These are phyloP conservation scores for Anisodus acutangulus DNA, from an alignment of 257 asterid genomes.

Conservation along the genomic window DNA sequence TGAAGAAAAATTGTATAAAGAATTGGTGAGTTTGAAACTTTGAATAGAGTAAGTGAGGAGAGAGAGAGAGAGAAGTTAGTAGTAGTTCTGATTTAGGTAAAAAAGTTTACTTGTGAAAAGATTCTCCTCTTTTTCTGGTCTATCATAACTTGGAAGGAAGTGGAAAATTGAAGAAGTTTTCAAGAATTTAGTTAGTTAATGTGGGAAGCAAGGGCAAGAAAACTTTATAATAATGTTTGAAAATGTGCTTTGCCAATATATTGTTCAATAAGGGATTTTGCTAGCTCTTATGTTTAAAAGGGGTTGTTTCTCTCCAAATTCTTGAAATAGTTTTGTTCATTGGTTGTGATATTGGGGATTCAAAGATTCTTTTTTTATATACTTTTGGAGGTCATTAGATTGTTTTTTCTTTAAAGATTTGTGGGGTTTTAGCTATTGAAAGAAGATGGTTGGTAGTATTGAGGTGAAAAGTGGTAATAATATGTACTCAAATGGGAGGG, in stretches of 20 bases:
- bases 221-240: conserved; percentile 2
- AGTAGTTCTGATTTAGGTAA: conserved; percentile 62
- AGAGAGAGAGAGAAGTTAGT: conserved; percentile 33
- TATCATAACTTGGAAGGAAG: conserved; percentile 42
- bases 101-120: conserved; percentile 2
- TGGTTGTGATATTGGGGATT: conserved; percentile 15
- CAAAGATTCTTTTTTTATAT: conserved; percentile 2
- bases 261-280: background rate
- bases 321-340: conserved; percentile 19
- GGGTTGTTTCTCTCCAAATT: conserved; percentile 10
- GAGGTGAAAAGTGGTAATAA: conserved; percentile 40
- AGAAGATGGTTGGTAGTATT: conserved; percentile 79
- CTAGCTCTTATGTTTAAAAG: background rate
- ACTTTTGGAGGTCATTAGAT: conserved; percentile 18
- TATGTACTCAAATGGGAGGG: conserved; percentile 51
- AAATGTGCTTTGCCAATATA: background rate
- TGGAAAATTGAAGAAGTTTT: conserved; percentile 14
- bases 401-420: conserved; percentile 2
- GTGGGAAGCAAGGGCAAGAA: background rate
- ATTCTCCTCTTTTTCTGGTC: conserved; percentile 28
- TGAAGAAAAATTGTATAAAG: background rate
- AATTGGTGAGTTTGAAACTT: conserved; percentile 23
- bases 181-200: conserved; percentile 25
- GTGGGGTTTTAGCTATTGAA: background rate
- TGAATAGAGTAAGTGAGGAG: conserved; percentile 21